Evolutionary conservation across 1,284 basidiomycete species (phyloP).

Genomic region (Coniferiporia weirii): DNA sequence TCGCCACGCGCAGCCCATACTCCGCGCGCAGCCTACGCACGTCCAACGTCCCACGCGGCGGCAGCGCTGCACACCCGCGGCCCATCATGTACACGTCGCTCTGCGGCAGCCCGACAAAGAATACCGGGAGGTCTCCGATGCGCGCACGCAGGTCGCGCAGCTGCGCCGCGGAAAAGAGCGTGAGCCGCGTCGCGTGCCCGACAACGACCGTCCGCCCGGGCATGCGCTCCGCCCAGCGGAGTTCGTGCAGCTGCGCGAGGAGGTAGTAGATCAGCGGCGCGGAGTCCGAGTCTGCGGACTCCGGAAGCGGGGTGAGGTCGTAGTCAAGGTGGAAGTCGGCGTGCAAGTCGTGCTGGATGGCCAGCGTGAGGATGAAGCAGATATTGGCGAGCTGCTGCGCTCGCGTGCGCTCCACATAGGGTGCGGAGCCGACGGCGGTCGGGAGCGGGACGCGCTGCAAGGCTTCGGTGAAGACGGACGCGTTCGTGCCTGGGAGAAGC

Average conservation of each 20-base stretch:
- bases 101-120: conserved; percentile 54
- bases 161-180: conserved; percentile 42
- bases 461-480: conserved; percentile 38
- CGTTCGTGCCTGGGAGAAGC: conserved; percentile 38
- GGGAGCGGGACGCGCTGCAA: conserved; percentile 28
- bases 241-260: conserved; percentile 34
- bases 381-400: conserved; percentile 49
- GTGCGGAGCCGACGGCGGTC: conserved; percentile 54
- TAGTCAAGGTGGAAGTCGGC: conserved; percentile 66
- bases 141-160: conserved; percentile 31
- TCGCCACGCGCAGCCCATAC: conserved; percentile 44
- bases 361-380: conserved; percentile 44
- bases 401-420: conserved; percentile 51
- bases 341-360: conserved; percentile 35
- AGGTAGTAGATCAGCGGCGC: conserved; percentile 54
- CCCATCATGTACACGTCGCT: conserved; percentile 67
- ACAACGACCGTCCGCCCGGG: conserved; percentile 33
- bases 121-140: conserved; percentile 36
- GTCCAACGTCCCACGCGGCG: conserved; percentile 48
- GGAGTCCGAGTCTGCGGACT: background rate
- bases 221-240: conserved; percentile 23
- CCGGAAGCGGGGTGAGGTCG: conserved; percentile 43
- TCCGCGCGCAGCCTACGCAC: conserved; percentile 34
- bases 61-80: conserved; percentile 21
- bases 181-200: conserved; percentile 56